Percentiles rank a stretch among this genome's conserved stretches.
phyloP scores from a whole-genome alignment of 2,329 filamentous ascomycete genomes.

The Pseudogymnoascus sp. region DNA sequence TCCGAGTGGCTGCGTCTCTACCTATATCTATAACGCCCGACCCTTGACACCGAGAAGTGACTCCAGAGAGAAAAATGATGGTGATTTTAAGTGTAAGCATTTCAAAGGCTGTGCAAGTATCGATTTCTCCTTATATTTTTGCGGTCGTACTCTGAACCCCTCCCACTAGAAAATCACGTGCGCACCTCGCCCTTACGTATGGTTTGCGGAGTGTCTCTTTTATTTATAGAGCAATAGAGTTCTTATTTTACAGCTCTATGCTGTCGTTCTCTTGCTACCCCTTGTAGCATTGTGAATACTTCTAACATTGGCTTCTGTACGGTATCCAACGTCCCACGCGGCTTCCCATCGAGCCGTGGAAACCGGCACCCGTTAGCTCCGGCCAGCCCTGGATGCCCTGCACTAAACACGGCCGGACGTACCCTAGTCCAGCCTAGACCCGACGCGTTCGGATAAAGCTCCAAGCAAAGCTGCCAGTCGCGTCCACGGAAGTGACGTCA shows the following conservation, averaged over 20 bases:
- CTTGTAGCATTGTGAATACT: neutral
- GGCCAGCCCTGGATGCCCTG: neutral
- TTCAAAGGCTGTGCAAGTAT: neutral
- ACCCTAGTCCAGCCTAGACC: neutral
- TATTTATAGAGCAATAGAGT: neutral
- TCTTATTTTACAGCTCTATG: neutral
- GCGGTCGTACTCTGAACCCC: neutral
- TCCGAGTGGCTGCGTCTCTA: neutral
- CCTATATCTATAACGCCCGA: neutral
- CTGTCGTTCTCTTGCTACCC: neutral
- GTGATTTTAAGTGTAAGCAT: neutral
- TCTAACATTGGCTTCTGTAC: too few relatives aligned
- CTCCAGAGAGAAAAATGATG: neutral
- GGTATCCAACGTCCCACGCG: too few relatives aligned
- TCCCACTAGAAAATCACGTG: neutral
- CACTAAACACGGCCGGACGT: neutral
- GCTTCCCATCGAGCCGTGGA: neutral
- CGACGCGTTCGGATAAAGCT: neutral
- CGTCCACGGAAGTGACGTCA: neutral
- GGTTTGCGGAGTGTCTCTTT: neutral
- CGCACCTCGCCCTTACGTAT: neutral
- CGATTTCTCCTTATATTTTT: neutral
- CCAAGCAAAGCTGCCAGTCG: neutral
- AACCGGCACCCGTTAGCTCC: conserved; percentile 1
- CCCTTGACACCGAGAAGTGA: neutral